Evolutionary conservation across 2,329 filamentous ascomycete species (phyloP).

Genomic region (Fusarium citri): DNA sequence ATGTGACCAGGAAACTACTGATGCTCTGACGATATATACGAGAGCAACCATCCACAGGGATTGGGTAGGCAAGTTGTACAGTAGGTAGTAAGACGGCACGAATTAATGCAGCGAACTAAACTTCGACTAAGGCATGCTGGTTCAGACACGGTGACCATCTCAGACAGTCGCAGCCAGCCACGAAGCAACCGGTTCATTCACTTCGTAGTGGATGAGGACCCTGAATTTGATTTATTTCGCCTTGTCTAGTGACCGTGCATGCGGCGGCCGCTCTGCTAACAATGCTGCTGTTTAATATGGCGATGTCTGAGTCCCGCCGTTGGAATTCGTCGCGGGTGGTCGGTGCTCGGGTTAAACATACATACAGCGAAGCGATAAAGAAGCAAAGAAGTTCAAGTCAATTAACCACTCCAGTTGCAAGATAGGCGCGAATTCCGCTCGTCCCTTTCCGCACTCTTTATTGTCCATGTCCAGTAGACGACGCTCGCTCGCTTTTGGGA

Average conservation of each 20-base stretch:
- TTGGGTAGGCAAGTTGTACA: slow-evolving; percentile 5
- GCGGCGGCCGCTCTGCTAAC: slow-evolving; percentile 30
- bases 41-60: neutral
- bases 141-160: neutral
- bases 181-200: slow-evolving; percentile 12
- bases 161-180: slow-evolving; percentile 26
- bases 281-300: slow-evolving; percentile 7
- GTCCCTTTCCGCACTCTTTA: slow-evolving; percentile 29
- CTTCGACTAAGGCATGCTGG: neutral
- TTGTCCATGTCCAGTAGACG: slow-evolving; percentile 20
- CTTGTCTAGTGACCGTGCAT: slow-evolving; percentile 10
- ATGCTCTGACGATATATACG: slow-evolving; percentile 6
- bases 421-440: slow-evolving; percentile 41
- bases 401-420: slow-evolving; percentile 20
- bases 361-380: neutral
- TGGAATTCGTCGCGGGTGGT: slow-evolving; percentile 14
- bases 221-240: slow-evolving; percentile 14
- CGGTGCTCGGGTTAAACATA: slow-evolving; percentile 1
- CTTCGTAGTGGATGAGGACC: slow-evolving; percentile 22
- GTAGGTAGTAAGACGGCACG: slow-evolving; percentile 28
- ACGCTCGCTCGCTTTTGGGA: slow-evolving; percentile 3
- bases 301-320: slow-evolving; percentile 30
- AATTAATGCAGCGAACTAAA: neutral
- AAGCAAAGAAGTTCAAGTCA: neutral
- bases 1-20: neutral